These are phyloP conservation scores for Tylopilus subfusipes DNA, from an alignment of 768 basidiomycete species.

Conservation along the genomic window DNA sequence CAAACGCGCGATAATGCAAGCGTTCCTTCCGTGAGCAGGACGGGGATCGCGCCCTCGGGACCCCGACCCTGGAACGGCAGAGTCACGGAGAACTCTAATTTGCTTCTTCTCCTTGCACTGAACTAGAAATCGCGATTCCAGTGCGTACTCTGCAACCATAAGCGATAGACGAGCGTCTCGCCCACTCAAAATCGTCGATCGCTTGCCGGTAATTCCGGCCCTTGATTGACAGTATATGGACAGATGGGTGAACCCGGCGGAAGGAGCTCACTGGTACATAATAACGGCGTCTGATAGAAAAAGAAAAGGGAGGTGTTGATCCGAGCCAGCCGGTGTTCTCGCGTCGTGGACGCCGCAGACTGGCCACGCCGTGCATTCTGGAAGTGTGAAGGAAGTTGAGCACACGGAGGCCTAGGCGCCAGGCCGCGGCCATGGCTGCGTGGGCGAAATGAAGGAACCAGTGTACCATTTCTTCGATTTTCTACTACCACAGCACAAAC, in stretches of 20 bases:
- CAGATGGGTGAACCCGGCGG: not conserved
- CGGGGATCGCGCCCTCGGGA: not conserved
- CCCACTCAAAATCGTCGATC: not conserved
- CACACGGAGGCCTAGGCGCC: not conserved
- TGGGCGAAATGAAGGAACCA: not conserved
- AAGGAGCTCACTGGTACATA: not conserved
- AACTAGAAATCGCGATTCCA: not conserved
- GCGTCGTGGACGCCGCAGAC: not conserved
- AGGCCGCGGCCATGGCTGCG: not conserved
- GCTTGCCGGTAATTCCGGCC: not conserved
- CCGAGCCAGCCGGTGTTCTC: conserved; percentile 9
- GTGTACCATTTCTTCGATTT: not conserved
- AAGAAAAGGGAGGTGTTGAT: not conserved
- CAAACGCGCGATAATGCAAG: no score
- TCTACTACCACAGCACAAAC: not conserved
- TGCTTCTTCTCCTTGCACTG: not conserved
- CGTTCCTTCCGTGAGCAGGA: not conserved
- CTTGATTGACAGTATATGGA: not conserved
- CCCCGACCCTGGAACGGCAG: not conserved
- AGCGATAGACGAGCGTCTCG: not conserved
- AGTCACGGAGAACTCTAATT: not conserved
- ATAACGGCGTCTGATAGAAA: not conserved
- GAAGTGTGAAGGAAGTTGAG: not conserved
- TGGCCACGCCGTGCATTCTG: not conserved
- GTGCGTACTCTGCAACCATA: not conserved